Evolutionary conservation across 768 basidiomycete species (phyloP).

Genomic region (Crucibulum laeve): DNA sequence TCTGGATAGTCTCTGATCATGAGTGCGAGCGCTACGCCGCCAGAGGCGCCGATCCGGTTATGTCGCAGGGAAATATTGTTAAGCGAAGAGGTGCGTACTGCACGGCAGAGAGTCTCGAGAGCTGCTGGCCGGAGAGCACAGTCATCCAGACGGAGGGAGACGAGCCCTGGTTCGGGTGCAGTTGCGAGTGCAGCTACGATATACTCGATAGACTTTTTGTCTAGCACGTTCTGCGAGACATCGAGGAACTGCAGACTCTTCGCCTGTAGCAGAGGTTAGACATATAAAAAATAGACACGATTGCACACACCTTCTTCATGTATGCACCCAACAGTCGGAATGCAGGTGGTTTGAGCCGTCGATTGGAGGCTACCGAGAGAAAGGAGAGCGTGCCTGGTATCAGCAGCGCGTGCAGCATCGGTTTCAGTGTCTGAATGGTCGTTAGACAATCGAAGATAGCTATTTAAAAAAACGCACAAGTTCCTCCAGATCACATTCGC

Average conservation of each 20-base stretch:
- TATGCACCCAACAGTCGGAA: slow-evolving; percentile 82
- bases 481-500: slow-evolving; percentile 86
- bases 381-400: slow-evolving; percentile 78
- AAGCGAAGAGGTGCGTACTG: slow-evolving; percentile 77
- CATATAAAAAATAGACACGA: slow-evolving; percentile 2
- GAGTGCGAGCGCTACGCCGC: slow-evolving; percentile 87
- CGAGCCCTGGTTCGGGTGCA: slow-evolving; percentile 52
- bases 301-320: slow-evolving; percentile 55
- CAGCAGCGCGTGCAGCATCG: slow-evolving; percentile 84
- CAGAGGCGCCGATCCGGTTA: slow-evolving; percentile 80
- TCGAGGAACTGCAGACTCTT: slow-evolving; percentile 82
- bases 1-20: slow-evolving; percentile 98
- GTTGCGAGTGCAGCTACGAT: slow-evolving; percentile 64
- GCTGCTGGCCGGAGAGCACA: slow-evolving; percentile 71
- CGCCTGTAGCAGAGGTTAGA: slow-evolving; percentile 40
- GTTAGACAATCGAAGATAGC: neutral
- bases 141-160: slow-evolving; percentile 85
- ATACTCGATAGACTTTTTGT: slow-evolving; percentile 82
- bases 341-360: slow-evolving; percentile 69
- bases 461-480: slow-evolving; percentile 41
- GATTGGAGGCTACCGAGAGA: slow-evolving; percentile 84
- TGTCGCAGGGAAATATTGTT: slow-evolving; percentile 87
- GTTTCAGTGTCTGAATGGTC: slow-evolving; percentile 66
- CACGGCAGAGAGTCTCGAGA: slow-evolving; percentile 78
- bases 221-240: slow-evolving; percentile 79